Conservation (phyloP, 257 asterid genomes). For the Vinca minor region DNA sequence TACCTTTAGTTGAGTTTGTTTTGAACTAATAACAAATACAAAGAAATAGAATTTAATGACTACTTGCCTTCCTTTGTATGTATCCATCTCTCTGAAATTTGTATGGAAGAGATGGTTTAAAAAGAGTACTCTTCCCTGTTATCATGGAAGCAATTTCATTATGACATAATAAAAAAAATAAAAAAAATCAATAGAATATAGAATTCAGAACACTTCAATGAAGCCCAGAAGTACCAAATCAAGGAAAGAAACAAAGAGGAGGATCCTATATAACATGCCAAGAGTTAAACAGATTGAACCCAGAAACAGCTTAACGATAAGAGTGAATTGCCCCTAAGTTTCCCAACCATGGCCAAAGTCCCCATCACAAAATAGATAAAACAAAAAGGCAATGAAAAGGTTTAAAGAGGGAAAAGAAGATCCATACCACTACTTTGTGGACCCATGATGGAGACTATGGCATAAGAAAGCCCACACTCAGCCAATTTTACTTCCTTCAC, state of each 20-base stretch:
- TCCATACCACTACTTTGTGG: slow-evolving; percentile 97
- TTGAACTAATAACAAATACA: slow-evolving; percentile 8
- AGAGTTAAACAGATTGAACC: neutral
- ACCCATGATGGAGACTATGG: slow-evolving; percentile 96
- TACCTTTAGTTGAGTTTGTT: slow-evolving; percentile 12
- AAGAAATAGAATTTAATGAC: slow-evolving; percentile 14
- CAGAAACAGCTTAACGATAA: neutral
- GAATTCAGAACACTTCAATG: neutral
- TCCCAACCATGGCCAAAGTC: neutral
- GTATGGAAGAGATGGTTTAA: slow-evolving; percentile 73
- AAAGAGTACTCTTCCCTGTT: slow-evolving; percentile 93
- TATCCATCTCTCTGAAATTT: slow-evolving; percentile 90
- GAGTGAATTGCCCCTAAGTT: neutral
- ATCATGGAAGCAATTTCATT: slow-evolving; percentile 8
- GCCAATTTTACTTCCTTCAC: slow-evolving; percentile 71
- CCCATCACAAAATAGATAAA: neutral
- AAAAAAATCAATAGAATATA: neutral
- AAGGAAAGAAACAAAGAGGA: no score
- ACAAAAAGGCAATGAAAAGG: slow-evolving; percentile 4
- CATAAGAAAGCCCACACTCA: slow-evolving; percentile 96
- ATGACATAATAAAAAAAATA: neutral
- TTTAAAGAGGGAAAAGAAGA: neutral
- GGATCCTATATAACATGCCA: neutral
- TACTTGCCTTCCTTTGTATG: slow-evolving; percentile 75
- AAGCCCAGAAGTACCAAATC: no score